phyloP scores from a whole-genome alignment of 1,139 yeast genomes.

The Yamadazyma buinensis region DNA sequence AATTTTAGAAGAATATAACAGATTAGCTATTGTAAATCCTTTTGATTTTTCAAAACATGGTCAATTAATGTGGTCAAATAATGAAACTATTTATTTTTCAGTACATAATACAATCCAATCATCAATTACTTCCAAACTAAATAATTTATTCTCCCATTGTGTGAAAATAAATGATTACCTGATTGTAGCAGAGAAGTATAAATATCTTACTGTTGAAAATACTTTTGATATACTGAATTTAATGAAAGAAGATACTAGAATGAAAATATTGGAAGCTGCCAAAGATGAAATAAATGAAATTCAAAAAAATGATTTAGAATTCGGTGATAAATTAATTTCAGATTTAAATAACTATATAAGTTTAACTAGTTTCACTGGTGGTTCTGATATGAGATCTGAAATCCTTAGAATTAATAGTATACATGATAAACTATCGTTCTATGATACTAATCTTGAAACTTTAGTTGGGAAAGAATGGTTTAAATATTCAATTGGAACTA shows the following conservation, averaged over 20 bases:
- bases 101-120: conserved; percentile 21
- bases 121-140: conserved; percentile 21
- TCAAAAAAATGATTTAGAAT: conserved; percentile 8
- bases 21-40: conserved; percentile 16
- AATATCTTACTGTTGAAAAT: conserved; percentile 14
- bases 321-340: background rate
- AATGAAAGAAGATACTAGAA: conserved; percentile 35
- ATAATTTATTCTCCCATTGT: conserved; percentile 25
- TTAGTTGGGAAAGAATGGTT: conserved; percentile 72
- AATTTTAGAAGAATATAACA: conserved; percentile 29
- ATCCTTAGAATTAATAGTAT: conserved; percentile 6
- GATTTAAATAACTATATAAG: conserved; percentile 2
- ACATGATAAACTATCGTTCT: conserved; percentile 9
- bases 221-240: conserved; percentile 19
- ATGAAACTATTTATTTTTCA: conserved; percentile 26
- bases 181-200: conserved; percentile 23
- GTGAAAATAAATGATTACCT: conserved; percentile 27
- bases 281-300: conserved; percentile 24
- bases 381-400: conserved; percentile 3
- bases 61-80: conserved; percentile 28
- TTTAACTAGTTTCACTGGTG: background rate
- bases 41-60: conserved; percentile 35
- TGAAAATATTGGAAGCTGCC: conserved; percentile 29
- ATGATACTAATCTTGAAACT: conserved; percentile 6
- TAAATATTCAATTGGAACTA: conserved; percentile 68